Evolutionary conservation across 768 basidiomycete species (phyloP), one percentile per base, ranked within the genome.

Genomic region (Boletus eberwhitei): DNA sequence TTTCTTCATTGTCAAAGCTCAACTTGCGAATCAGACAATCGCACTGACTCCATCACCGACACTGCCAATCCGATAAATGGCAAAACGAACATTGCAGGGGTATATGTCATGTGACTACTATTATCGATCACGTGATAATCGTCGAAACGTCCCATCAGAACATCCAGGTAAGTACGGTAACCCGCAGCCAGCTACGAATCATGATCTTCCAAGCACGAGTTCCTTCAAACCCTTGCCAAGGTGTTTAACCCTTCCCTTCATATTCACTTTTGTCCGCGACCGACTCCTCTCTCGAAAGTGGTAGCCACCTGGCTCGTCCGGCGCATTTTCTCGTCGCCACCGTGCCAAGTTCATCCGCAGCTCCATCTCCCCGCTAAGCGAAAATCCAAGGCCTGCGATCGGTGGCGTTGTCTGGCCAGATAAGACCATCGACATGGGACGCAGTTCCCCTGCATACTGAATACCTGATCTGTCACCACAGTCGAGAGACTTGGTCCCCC

Each of bases 281-380:
- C 54, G 59, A 35, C 48, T 48, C 52, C 48, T 71, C 54, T 71
- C 71, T 26, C 57, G 57, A 59, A 72, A 72, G 11, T 58, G 65
- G 50, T 69, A 72, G 12, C 57, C 63, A 34, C 71, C 67, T 1
- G 71, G 69, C 41, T 67, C 63, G 49, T 67, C 59, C 2, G 65
- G 69, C 22, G 66, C 65, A 39, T 72, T 55, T 43, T 69, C 68
- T 43, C 49, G 64, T 49, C 66, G 62, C 62, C 73, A 68, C 56
- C 67, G 66, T 9, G 81, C 81, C 35, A 83, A 65, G 2, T 78
- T 76, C 80, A 83, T 83, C 59, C 77, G 72, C 68, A 83, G 57
- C 63, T 84, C 83, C 50, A 78, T 80, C 67, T 84, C 80, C 12
- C 83, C 83, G 50, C 81, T 84, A 59, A 84, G 70, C 52, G 83